Percentiles rank a stretch among this genome's conserved stretches.
Evolutionary conservation across 1,284 basidiomycete species (phyloP).

Genomic region (Trametes sp.): DNA sequence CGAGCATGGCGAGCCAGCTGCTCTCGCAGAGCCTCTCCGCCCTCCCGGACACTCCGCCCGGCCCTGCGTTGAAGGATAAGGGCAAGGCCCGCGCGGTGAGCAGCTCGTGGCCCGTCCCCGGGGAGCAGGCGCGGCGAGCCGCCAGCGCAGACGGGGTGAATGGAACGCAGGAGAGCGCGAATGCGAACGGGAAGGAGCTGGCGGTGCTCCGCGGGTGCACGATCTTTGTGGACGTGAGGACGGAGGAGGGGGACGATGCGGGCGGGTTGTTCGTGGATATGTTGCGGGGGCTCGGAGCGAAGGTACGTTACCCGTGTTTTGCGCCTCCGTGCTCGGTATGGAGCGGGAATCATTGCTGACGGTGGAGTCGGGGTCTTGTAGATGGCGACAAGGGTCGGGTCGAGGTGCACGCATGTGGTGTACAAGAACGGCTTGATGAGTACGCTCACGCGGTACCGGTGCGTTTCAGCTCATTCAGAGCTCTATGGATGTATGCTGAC

Average conservation of each 20-base stretch:
- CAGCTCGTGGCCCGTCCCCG: conserved; percentile 12
- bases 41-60: conserved; percentile 48
- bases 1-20: conserved; percentile 64
- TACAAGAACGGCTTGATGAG: conserved; percentile 88
- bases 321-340: background rate
- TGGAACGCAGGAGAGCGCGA: background rate
- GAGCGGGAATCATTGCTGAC: background rate
- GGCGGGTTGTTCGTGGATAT: conserved; percentile 87
- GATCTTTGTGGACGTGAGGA: conserved; percentile 90
- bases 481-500: background rate
- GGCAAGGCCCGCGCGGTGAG: conserved; percentile 28
- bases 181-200: conserved; percentile 37
- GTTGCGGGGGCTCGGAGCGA: conserved; percentile 82
- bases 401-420: conserved; percentile 89
- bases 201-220: conserved; percentile 76
- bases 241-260: conserved; percentile 87
- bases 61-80: conserved; percentile 44
- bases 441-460: conserved; percentile 81
- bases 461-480: conserved; percentile 28
- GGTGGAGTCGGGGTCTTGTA: conserved; percentile 37
- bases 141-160: conserved; percentile 1
- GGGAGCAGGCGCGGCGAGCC: background rate
- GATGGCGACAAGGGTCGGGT: conserved; percentile 70
- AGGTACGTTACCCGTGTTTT: no score
- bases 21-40: conserved; percentile 63